Evolutionary conservation across 2,329 filamentous ascomycete genomes (phyloP).

Genomic region (Zasmidium cellare): DNA sequence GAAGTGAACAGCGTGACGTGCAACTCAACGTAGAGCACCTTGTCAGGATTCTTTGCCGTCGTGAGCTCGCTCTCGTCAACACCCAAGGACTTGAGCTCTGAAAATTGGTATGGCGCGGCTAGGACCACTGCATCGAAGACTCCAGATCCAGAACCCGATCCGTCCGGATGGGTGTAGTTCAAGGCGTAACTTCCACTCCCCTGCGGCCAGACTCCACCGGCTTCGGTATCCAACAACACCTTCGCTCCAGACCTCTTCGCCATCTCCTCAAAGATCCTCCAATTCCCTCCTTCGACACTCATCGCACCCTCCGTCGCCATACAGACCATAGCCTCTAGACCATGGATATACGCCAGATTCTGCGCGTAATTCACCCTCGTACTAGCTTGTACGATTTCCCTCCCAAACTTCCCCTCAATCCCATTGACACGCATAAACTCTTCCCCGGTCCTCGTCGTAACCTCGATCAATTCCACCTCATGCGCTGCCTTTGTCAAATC

Average conservation of each 20-base stretch:
- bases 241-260: constrained; percentile 62
- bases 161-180: constrained; percentile 32
- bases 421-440: constrained; percentile 69
- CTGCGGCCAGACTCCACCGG: constrained; percentile 56
- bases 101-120: constrained; percentile 80
- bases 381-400: constrained; percentile 83
- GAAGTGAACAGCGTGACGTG: constrained; percentile 90
- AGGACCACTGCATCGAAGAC: constrained; percentile 65
- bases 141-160: constrained; percentile 4
- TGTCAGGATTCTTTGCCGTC: constrained; percentile 59
- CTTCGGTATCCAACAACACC: constrained; percentile 66
- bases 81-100: constrained; percentile 55
- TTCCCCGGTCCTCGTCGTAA: constrained; percentile 70
- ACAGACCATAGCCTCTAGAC: constrained; percentile 85
- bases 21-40: constrained; percentile 80
- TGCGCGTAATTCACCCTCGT: constrained; percentile 95
- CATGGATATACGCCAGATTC: constrained; percentile 83
- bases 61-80: constrained; percentile 39
- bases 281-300: constrained; percentile 81
- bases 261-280: constrained; percentile 90
- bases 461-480: constrained; percentile 65
- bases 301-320: constrained; percentile 86
- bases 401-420: constrained; percentile 67
- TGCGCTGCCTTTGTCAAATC: constrained; percentile 70
- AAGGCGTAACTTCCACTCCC: constrained; percentile 46